These are phyloP conservation scores for Trichomonas gallinae DNA, from an alignment of 208 protist genomes.

Conservation along the genomic window DNA sequence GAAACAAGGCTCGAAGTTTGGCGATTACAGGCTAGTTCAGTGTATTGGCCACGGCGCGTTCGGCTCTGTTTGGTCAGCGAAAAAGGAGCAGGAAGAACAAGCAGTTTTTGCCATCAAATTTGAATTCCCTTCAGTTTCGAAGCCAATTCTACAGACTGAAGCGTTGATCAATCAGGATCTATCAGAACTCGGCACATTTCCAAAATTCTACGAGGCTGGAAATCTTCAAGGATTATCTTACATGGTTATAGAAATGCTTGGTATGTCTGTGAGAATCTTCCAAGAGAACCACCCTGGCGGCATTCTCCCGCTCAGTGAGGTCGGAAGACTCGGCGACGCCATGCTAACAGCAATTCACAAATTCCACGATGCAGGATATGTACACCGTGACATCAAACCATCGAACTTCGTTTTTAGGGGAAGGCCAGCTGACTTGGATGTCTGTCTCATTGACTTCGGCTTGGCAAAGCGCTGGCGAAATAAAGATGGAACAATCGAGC, in stretches of 20 bases:
- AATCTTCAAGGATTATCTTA: neutral
- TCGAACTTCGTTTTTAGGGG: neutral
- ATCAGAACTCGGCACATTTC: neutral
- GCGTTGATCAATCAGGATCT: neutral
- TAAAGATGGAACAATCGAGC: neutral
- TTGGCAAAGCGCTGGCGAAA: neutral
- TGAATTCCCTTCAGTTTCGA: neutral
- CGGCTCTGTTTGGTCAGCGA: neutral
- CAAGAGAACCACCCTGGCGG: neutral
- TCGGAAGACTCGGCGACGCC: neutral
- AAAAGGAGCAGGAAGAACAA: neutral
- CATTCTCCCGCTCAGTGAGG: neutral
- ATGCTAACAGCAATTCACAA: neutral
- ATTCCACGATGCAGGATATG: neutral
- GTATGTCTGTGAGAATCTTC: neutral
- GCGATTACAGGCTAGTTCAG: neutral
- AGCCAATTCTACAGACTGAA: neutral
- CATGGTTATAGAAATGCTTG: neutral
- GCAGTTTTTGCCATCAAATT: neutral
- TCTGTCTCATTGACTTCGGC: constrained; percentile 8
- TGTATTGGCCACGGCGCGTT: neutral
- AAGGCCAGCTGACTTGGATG: neutral
- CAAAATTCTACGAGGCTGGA: neutral
- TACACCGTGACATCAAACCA: constrained; percentile 12
- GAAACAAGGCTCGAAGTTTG: neutral